Evolutionary conservation across 2,329 filamentous ascomycete genomes (phyloP).

Genomic region (Aspergillus thermomutatus): DNA sequence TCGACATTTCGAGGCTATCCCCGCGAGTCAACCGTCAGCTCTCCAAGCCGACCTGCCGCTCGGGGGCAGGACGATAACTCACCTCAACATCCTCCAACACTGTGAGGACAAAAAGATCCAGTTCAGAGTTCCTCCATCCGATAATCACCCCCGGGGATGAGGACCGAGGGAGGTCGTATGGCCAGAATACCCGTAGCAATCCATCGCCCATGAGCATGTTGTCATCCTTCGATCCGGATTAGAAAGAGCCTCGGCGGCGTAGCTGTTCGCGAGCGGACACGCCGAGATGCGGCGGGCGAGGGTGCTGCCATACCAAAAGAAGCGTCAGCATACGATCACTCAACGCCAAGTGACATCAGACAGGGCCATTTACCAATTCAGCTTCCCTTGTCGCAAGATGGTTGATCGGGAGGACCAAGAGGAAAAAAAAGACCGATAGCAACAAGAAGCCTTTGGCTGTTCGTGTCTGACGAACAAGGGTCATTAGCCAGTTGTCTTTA

Average conservation of each 20-base stretch:
- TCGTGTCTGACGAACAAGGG: constrained; percentile 61
- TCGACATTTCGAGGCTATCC: constrained; percentile 73
- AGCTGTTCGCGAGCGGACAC: constrained; percentile 95
- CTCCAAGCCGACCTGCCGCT: background rate
- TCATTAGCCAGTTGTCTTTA: constrained; percentile 8
- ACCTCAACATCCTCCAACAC: constrained; percentile 90
- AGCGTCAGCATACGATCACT: background rate
- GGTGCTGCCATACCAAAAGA: constrained; percentile 60
- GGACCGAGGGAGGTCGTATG: constrained; percentile 73
- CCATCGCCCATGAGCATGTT: constrained; percentile 70
- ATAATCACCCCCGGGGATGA: constrained; percentile 80
- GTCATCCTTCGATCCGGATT: constrained; percentile 49
- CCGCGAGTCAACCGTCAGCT: constrained; percentile 4
- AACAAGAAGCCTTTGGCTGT: constrained; percentile 80
- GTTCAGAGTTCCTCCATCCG: constrained; percentile 89
- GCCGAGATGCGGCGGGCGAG: constrained; percentile 70
- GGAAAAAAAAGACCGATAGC: constrained; percentile 78
- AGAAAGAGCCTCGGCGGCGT: constrained; percentile 91
- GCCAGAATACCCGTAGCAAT: constrained; percentile 98
- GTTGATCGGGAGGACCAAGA: constrained; percentile 79
- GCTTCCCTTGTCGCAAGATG: constrained; percentile 78
- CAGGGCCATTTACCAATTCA: constrained; percentile 61
- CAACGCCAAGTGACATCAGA: background rate
- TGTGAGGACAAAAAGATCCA: constrained; percentile 86
- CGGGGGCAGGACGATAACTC: constrained; percentile 29